phyloP scores from a whole-genome alignment of 2,329 filamentous ascomycete species.

The Leptographium procerum region DNA sequence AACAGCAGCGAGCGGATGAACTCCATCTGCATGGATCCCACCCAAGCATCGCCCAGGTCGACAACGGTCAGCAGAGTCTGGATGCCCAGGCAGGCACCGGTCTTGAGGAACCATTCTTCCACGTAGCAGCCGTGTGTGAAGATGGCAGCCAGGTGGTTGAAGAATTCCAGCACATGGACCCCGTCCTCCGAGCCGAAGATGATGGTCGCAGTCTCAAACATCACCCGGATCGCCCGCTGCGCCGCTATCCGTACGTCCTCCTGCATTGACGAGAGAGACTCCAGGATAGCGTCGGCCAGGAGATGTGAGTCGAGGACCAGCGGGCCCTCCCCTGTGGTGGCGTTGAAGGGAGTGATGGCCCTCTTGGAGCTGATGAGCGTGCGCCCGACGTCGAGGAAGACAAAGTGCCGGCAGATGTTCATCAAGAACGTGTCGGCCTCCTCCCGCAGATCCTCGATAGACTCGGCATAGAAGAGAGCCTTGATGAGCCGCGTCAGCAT shows the following conservation, averaged over 20 bases:
- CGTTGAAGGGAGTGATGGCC: slow-evolving; percentile 67
- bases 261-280: slow-evolving; percentile 80
- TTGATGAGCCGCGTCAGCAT: slow-evolving; percentile 80
- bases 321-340: slow-evolving; percentile 74
- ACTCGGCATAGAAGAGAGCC: slow-evolving; percentile 75
- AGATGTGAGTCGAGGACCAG: slow-evolving; percentile 78
- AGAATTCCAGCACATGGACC: slow-evolving; percentile 71
- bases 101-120: slow-evolving; percentile 98
- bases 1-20: slow-evolving; percentile 88
- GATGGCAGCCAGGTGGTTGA: slow-evolving; percentile 66
- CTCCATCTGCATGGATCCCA: slow-evolving; percentile 71
- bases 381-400: slow-evolving; percentile 77
- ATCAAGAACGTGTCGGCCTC: slow-evolving; percentile 65
- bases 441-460: slow-evolving; percentile 66
- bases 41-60: slow-evolving; percentile 73
- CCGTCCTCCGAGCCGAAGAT: slow-evolving; percentile 68
- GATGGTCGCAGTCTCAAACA: slow-evolving; percentile 63
- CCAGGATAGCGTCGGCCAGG: slow-evolving; percentile 79
- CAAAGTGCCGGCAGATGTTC: slow-evolving; percentile 80
- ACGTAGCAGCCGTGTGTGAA: slow-evolving; percentile 95
- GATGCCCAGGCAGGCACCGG: slow-evolving; percentile 83
- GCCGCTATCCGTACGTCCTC: slow-evolving; percentile 71
- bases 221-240: slow-evolving; percentile 62
- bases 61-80: slow-evolving; percentile 76
- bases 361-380: slow-evolving; percentile 76